Percentiles rank a stretch among this genome's conserved stretches.
phyloP scores from a whole-genome alignment of 805 yeast genomes.

The Pachysolen tannophilus region DNA sequence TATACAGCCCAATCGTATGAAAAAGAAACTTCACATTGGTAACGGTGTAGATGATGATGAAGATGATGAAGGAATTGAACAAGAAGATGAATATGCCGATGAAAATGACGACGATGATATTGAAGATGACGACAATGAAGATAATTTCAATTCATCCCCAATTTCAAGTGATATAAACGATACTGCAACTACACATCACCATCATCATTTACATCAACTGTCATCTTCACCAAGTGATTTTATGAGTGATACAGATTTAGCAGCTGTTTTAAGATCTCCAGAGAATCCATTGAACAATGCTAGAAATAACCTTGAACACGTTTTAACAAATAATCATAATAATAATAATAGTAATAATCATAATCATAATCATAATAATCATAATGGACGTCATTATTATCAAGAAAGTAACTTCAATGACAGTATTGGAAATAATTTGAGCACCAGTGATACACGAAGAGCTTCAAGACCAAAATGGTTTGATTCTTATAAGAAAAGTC shows the following conservation, averaged over 20 bases:
- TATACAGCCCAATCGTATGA: too few relatives aligned
- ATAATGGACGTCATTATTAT: neutral
- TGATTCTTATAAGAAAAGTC: conserved; percentile 34
- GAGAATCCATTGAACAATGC: conserved; percentile 1
- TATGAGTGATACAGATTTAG: conserved; percentile 44
- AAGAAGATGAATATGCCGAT: neutral
- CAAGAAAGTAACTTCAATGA: conserved; percentile 6
- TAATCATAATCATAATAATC: neutral
- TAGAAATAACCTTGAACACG: neutral
- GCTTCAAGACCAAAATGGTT: conserved; percentile 12
- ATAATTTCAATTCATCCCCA: neutral
- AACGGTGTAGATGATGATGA: too few relatives aligned
- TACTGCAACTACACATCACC: conserved; percentile 10
- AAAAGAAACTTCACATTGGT: too few relatives aligned
- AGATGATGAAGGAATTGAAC: too few relatives aligned
- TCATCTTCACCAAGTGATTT: conserved; percentile 47
- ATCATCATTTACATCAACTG: conserved; percentile 3
- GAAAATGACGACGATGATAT: neutral
- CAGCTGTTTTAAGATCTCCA: conserved; percentile 27
- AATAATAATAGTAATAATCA: conserved; percentile 3
- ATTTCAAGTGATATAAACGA: conserved; percentile 10
- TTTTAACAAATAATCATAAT: conserved; percentile 3
- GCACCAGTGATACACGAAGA: neutral
- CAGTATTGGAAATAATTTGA: neutral
- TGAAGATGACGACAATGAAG: neutral